These are phyloP conservation scores for Smithsoniella earleae DNA, from an alignment of 163 green algal species.

Conservation along the genomic window DNA sequence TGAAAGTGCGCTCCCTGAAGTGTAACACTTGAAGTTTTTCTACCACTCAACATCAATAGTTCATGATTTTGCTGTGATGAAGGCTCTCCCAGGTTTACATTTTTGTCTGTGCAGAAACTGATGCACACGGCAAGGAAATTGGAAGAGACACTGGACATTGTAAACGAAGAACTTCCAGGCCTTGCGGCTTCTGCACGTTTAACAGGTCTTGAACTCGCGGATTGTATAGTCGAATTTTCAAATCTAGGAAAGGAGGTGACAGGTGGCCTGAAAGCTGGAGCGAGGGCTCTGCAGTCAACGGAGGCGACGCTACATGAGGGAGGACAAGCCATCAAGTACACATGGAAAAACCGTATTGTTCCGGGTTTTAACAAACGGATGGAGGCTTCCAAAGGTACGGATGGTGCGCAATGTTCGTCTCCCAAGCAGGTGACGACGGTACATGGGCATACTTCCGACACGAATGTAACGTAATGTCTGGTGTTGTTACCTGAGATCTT, in stretches of 20 bases:
- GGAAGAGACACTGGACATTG: not conserved
- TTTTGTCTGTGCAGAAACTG: not conserved
- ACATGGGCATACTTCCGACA: not conserved
- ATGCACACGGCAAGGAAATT: constrained; percentile 11
- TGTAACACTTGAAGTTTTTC: no score
- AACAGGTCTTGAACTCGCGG: constrained; percentile 21
- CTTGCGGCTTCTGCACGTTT: constrained; percentile 7
- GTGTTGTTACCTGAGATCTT: not conserved
- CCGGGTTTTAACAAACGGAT: constrained; percentile 13
- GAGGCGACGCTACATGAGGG: constrained; percentile 22
- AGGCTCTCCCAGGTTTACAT: no score
- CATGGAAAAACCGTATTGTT: constrained; percentile 9
- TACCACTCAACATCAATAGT: no score
- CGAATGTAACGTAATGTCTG: not conserved
- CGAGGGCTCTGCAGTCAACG: constrained; percentile 3
- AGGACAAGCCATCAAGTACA: not conserved
- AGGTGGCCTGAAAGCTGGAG: not conserved
- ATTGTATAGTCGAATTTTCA: constrained; percentile 25
- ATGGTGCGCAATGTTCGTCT: not conserved
- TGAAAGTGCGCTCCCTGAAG: constrained; percentile 3
- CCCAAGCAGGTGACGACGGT: not conserved
- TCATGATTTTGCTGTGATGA: no score
- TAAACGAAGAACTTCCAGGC: constrained; percentile 21
- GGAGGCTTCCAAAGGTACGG: constrained; percentile 14
- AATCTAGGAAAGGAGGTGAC: constrained; percentile 1